Evolutionary conservation across 2,329 filamentous ascomycete genomes (phyloP), one percentile per base, ranked within the genome.

Genomic region (Lojkania enalia): DNA sequence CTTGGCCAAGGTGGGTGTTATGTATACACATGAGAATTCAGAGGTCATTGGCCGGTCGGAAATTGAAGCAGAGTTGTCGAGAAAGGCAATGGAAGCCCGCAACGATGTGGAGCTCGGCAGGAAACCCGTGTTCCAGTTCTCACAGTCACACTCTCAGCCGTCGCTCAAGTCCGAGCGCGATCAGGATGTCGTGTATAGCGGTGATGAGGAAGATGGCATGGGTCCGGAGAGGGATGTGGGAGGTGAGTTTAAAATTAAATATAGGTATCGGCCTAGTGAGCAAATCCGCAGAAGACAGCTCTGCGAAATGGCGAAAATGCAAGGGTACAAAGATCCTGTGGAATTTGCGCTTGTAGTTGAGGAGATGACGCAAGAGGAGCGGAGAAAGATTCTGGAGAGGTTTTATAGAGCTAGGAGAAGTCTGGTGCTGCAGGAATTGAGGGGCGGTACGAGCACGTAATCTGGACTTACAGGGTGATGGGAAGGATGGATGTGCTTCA

Each of bases 11-110:
- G 90, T 88, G 0, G 94, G 94, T 2, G 91, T 99, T 0, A 85
- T 94, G 61, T 99, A 99, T 67, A 95, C 90, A 0, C 94, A 99
- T 63, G 88, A 97, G 58, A 99, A 99, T 65, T 90, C 88, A 1
- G 91, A 99, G 70, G 91, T 99, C 12, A 83, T 99, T 44, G 94
- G 94, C 9, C 86, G 89, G 1, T 94, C 87, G n/a, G 89, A 87
- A 56, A 81, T 96, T n/a, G 94, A 99, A 71, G 86, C 88, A 52
- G 82, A 86, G 45, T 80, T 99, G 4, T 91, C 87, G 35, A 84
- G 85, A 15, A 83, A 82, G 31, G 94, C 92, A 3, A 83, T 86
- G 61, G 77, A 85, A 60, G 74, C 75, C 0, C 77, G 76, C 3
- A 77, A 77, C 45, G 74, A 79, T 42, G 35, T 75, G 2, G 76